phyloP scores from a whole-genome alignment of 306 rosid genomes.

The Vigna reflexopilosa region DNA sequence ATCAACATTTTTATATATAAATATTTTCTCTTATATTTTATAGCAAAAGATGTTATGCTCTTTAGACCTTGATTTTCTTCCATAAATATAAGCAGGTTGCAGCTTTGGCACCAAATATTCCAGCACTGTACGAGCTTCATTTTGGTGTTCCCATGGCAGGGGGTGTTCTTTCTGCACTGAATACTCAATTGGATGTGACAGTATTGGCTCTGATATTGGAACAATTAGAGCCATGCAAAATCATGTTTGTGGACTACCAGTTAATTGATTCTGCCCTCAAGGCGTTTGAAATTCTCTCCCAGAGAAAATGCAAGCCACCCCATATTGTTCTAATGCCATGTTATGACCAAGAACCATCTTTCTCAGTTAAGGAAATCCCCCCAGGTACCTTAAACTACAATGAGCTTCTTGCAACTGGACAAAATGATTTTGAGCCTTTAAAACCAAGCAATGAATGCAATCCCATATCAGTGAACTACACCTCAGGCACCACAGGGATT shows the following conservation, averaged over 20 bases:
- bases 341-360: conserved; percentile 33
- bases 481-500: conserved; percentile 84
- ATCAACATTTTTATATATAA: too few relatives aligned
- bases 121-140: conserved; percentile 84
- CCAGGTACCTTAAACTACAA: conserved; percentile 51
- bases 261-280: conserved; percentile 55
- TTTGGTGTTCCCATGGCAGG: conserved; percentile 88
- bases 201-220: conserved; percentile 59
- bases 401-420: conserved; percentile 47
- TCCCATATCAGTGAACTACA: conserved; percentile 81
- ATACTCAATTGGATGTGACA: conserved; percentile 60
- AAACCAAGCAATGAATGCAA: conserved; percentile 55
- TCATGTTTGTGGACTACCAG: conserved; percentile 67
- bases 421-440: conserved; percentile 47
- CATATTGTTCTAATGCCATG: conserved; percentile 59
- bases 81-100: conserved; percentile 59
- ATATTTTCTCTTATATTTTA: background rate
- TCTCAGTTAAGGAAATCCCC: conserved; percentile 43
- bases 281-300: conserved; percentile 50
- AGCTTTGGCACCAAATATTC: conserved; percentile 79
- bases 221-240: conserved; percentile 64
- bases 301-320: conserved; percentile 57
- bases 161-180: conserved; percentile 73
- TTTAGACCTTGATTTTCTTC: conserved; percentile 7
- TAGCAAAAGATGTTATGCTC: background rate